Base-by-base conservation (phyloP, 257 asterid genomes). In the Sherardia arvensis region DNA sequence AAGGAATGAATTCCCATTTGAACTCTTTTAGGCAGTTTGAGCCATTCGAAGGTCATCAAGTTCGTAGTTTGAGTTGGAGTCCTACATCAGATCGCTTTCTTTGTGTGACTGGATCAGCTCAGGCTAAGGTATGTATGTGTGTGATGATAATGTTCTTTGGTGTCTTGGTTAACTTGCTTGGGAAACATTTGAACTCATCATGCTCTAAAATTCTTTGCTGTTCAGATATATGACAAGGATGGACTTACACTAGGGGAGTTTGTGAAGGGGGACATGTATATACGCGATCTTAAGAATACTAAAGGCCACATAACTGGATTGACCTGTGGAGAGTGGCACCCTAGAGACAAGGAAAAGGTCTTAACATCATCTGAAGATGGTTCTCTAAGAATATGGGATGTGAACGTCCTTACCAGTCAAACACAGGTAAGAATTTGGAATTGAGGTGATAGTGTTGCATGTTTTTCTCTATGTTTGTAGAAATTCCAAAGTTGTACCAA, bases 321-420 rank as follows among this genome's bases (percentile, higher is more conserved):
- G 84, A 92, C 97, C n/a, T 79, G 94, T 58, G 99, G 99, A 58
- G 95, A 92, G 71, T 92, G 99, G 97, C 80, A 89, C 67, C 99
- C 99, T 15, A 85, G 79, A 81, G 71, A 85, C 9, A 92, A 84
- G 80, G 97, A 92, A 80, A 85, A 86, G 17, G 83, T 92, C 71
- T 81, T 92, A 74, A 92, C 97, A 54, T 92, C 99, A 38, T 92
- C 99, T 0, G 95, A 92, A 69, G 99, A 92, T 74, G 99, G 99
- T 73, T 92, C 99, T 0, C 71, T 92, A 54, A 77, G 99, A 62
- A 80, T 87, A 75, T 92, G 97, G 99, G 99, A 92, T 76, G 94
- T 92, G 71, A 92, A 92, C 64, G 92, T 87, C 81, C 84, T 89
- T 63, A 85, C 76, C 69, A 85, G 95, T 84, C 97, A 89, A 78